Evolutionary conservation across 2,329 filamentous ascomycete genomes (phyloP), one percentile per base, ranked within the genome.

Genomic region (Ophiocordyceps camponoti-saundersi): DNA sequence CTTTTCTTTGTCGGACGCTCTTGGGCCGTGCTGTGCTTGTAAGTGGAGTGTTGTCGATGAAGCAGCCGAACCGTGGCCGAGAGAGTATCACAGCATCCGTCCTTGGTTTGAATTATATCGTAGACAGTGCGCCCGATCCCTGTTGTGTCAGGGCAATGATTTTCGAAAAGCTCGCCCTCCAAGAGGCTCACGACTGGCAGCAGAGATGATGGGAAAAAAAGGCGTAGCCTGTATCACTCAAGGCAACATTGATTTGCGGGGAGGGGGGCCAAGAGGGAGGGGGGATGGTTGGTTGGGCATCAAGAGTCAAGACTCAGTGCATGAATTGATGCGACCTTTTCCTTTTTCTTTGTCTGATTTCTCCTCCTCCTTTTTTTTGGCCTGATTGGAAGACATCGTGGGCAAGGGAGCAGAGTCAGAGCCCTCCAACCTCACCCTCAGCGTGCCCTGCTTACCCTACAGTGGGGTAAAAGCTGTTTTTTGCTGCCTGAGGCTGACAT

Each of bases 401-500:
- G 44, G 16, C 34, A 29, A 15, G 42, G 32, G 23, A 26, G 23
- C 23, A 8, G n/a, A 26, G 23, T 8, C 23, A 26, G 8, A 26
- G 8, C 23, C 23, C 23, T 26, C 8, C 23, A 26, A 26, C 23
- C 5, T 26, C 23, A 26, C 30, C n/a, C 4, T 16, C 34, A 36
- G 34, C 34, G 16, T 32, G 29, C n/a, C 12, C 34, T 36, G 12
- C 2, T 6, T 39, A 39, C 16, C 36, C 36, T 39, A 16, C 11
- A 39, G 36, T 39, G 36, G 36, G 36, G 36, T 26, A n/a, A n/a
- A n/a, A n/a, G n/a, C n/a, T n/a, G n/a, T n/a, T n/a, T n/a, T n/a
- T 42, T 51, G 30, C 44, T 61, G 62, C 61, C 62, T 65, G 53
- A 64, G 57, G 60, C 55, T 52, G 52, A 48, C 30, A 16, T 50